Conservation (phyloP, 2,329 filamentous ascomycete species). For the Pseudopyrenochaeta lycopersici region DNA sequence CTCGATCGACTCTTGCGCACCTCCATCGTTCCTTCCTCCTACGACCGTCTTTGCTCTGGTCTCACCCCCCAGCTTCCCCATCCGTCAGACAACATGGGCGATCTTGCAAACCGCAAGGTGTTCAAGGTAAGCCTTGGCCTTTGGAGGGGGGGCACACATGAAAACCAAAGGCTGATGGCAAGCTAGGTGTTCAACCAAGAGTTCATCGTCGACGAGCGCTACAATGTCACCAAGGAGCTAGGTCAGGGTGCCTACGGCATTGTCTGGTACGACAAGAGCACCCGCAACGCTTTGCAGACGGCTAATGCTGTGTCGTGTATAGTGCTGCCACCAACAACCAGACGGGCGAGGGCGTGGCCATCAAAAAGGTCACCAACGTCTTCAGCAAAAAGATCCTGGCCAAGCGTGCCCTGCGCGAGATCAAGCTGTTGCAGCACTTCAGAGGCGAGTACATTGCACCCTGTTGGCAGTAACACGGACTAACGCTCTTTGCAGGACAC, state of each 20-base stretch:
- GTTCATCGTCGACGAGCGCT: constrained; percentile 97
- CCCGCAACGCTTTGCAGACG: constrained; percentile 4
- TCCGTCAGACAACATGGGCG: constrained; percentile 58
- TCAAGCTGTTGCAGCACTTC: constrained; percentile 98
- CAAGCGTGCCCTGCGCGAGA: constrained; percentile 96
- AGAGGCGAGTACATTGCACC: constrained; percentile 56
- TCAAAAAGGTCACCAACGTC: constrained; percentile 99
- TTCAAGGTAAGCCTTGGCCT: constrained; percentile 32
- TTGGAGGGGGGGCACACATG: no score
- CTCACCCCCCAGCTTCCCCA: constrained; percentile 1
- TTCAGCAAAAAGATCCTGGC: constrained; percentile 99
- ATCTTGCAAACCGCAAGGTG: constrained; percentile 75
- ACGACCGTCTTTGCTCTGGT: constrained; percentile 58
- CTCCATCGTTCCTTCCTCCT: constrained; percentile 2
- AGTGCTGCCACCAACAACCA: constrained; percentile 93
- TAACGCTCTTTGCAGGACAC: constrained; percentile 51
- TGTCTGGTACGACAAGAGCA: constrained; percentile 75
- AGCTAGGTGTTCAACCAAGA: constrained; percentile 88
- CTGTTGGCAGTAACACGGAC: constrained; percentile 11
- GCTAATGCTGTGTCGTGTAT: constrained; percentile 38
- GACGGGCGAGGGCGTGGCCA: constrained; percentile 91
- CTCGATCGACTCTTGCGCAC: constrained; percentile 11
- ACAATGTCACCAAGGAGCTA: constrained; percentile 98
- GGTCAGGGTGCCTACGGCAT: constrained; percentile 99
- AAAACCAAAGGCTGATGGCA: neutral